Base-by-base conservation (phyloP, 2,329 filamentous ascomycete genomes). In the Rhinocladiella mackenziei region DNA sequence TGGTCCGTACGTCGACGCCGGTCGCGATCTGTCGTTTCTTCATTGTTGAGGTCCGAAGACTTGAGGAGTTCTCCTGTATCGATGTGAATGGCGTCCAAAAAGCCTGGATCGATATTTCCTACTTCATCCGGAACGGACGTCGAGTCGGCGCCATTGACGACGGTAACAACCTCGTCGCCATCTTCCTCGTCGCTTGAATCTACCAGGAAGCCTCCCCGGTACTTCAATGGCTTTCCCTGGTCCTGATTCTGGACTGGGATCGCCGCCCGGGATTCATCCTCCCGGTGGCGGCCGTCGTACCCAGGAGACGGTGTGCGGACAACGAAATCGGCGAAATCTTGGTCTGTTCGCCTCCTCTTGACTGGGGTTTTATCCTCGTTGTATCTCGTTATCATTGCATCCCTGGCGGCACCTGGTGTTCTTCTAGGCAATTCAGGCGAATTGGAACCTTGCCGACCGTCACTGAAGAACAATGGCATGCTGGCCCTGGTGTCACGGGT, bases 121-220 rank as follows among this genome's bases (percentile, higher is more conserved):
- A 40, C 31, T 36, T 43, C 20, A 13, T 43, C 28, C 14, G 39
- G 9, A 37, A 20, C 23, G 26, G 31, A 13, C 13, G n/a, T 1
- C 10, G 18, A 18, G 9, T 42, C 38, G 15, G 28, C 23, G 20
- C 20, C 18, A n/a, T 39, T 30, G 34, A 35, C 34, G 26, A 48
- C 33, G 25, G 42, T 32, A n/a, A 36, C 45, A 26, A 20, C 36
- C 45, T 35, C 43, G 26, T 13, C 23, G 6, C 35, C 32, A 17
- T 25, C 59, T 56, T 60, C 68, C 5, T 75, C 68, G 39, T 82
- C 78, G 29, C 72, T 78, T 1, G 71, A 72, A 20, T 56, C 55
- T 37, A 57, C 58, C 14, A 59, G 36, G 29, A 60, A 62, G 1
- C 56, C 56, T 25, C 47, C 56, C 26, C 41, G 25, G 14, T 45